These are phyloP conservation scores for Colletotrichum abscissum DNA, from an alignment of 2,329 filamentous ascomycete genomes.

Conservation along the genomic window DNA sequence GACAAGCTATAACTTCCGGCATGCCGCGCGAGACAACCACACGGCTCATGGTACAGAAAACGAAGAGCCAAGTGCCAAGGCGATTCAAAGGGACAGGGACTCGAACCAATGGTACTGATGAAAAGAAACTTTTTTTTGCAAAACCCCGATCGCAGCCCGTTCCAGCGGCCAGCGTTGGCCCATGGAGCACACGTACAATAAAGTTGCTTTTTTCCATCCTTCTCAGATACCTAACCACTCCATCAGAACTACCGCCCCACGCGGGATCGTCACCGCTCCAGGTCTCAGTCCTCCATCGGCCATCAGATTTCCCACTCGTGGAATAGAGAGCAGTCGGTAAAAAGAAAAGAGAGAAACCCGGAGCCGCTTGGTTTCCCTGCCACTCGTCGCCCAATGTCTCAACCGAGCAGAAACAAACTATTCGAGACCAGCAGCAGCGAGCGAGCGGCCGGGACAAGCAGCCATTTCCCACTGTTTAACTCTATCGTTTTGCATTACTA, in stretches of 20 bases:
- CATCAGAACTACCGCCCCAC: not conserved
- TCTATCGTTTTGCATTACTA: too few species aligned
- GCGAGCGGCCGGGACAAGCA: not conserved
- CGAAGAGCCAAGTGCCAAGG: not conserved
- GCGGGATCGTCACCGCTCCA: conserved; percentile 26
- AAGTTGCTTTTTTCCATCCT: not conserved
- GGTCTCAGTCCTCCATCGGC: conserved; percentile 1
- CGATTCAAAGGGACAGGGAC: not conserved
- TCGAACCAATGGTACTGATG: not conserved
- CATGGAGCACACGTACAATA: not conserved
- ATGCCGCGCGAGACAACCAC: not conserved
- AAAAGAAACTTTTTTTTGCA: not conserved
- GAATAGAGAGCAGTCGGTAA: not conserved
- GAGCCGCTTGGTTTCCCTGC: not conserved
- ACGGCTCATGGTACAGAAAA: not conserved
- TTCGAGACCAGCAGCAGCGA: not conserved
- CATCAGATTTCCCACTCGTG: not conserved
- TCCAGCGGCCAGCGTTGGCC: not conserved
- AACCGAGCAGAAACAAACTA: not conserved
- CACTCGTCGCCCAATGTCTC: not conserved
- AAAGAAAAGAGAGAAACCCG: not conserved
- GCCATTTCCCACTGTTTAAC: too few species aligned
- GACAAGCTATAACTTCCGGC: too few species aligned
- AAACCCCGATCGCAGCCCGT: not conserved
- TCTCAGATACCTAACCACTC: not conserved